Conservation (phyloP, 768 basidiomycete species). For the Tricholoma terreum region DNA sequence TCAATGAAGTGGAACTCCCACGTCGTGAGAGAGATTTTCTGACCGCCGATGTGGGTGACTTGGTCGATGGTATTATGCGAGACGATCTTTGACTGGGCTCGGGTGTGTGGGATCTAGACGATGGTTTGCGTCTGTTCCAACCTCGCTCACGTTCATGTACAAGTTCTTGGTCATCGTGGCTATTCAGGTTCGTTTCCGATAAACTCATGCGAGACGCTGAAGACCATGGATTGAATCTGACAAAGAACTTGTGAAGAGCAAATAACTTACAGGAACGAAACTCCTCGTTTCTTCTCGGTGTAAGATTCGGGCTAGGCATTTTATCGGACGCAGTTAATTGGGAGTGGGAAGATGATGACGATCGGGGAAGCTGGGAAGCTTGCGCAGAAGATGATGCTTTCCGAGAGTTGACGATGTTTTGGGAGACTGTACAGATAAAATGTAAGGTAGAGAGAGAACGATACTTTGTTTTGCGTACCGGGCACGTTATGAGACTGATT, state of each 20-base stretch:
- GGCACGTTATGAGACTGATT: slow-evolving; percentile 23
- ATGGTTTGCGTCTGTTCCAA: slow-evolving; percentile 37
- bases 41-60: slow-evolving; percentile 18
- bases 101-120: slow-evolving; percentile 15
- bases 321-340: background rate
- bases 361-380: background rate
- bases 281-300: slow-evolving; percentile 2
- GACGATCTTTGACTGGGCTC: slow-evolving; percentile 18
- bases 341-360: background rate
- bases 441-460: background rate
- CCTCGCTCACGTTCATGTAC: slow-evolving; percentile 44
- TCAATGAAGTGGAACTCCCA: slow-evolving; percentile 40
- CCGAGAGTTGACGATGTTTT: background rate
- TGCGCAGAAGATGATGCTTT: background rate
- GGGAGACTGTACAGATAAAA: slow-evolving; percentile 9
- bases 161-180: slow-evolving; percentile 7
- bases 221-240: background rate
- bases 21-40: slow-evolving; percentile 22
- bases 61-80: slow-evolving; percentile 14
- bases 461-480: slow-evolving; percentile 3
- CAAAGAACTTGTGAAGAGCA: background rate
- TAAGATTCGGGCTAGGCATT: background rate
- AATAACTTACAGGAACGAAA: slow-evolving; percentile 2
- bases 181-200: background rate
- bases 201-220: slow-evolving; percentile 17